Evolutionary conservation across 2,329 filamentous ascomycete genomes (phyloP), one percentile per base, ranked within the genome.

Genomic region (Colletotrichum sp.): DNA sequence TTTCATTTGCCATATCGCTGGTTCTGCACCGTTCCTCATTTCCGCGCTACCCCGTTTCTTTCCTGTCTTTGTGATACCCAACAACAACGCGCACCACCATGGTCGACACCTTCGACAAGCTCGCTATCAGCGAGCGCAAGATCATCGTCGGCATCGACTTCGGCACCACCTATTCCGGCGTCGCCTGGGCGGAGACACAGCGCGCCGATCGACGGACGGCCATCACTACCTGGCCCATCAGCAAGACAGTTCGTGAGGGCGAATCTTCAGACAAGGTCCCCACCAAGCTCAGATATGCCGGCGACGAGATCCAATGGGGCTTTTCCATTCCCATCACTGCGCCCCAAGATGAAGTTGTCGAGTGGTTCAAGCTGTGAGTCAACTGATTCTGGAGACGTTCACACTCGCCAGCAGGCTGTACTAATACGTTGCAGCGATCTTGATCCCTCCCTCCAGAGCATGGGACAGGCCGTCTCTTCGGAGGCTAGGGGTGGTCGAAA

Each of bases 111-210:
- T 84, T 85, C 43, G 83, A 85, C 48, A 82, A 81, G 67, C 80
- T 85, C 65, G 80, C 79, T 32, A 78, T 82, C 55, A 79, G 77
- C 30, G 83, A 84, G 28, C 84, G 85, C 78, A 87, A 84, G 79
- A 86, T 90, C 76, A 85, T 90, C 68, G 85, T 90, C 77, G 89
- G 87, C 24, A 88, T 91, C 74, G 89, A 91, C 79, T 91, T 91
- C 78, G 89, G 90, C 30, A 91, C 89, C 14, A 91, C 90, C 6
- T 91, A 88, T 79, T 90, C 89, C 16, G 89, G 89, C 34, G 84
- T 90, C n/a, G 88, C 88, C 34, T 91, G 88, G 87, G 86, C 86
- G 57, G 85, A 88, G 74, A 87, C 87, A 3, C 77, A 85, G 65
- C 75, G 85, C 72, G 83, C 85, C 14, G 85, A 88, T 77, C 82